Conservation (phyloP, 768 basidiomycete genomes). For the Tylopilus sp. region DNA sequence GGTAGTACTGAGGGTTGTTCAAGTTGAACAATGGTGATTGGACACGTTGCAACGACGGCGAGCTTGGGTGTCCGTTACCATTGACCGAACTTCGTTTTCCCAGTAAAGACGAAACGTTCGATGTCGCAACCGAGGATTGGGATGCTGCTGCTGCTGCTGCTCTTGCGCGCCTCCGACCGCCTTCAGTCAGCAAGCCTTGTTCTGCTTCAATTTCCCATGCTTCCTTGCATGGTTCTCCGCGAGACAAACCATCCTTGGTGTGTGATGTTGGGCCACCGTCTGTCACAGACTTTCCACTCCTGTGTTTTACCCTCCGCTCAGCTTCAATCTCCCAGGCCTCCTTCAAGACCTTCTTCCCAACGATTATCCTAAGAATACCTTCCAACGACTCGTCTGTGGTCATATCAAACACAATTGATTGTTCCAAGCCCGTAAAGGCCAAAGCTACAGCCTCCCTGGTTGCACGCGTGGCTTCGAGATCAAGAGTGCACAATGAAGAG, state of each 20-base stretch:
- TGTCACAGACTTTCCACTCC: conserved; percentile 32
- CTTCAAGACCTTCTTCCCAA: conserved; percentile 68
- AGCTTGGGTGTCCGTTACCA: conserved; percentile 26
- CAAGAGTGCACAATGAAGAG: conserved; percentile 51
- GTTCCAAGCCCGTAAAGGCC: conserved; percentile 46
- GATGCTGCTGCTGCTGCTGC: conserved; percentile 42
- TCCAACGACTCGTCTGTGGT: conserved; percentile 51
- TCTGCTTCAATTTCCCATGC: conserved; percentile 81
- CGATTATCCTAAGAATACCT: conserved; percentile 52
- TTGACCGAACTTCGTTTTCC: conserved; percentile 14
- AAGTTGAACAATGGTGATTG: conserved; percentile 33
- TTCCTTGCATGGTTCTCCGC: conserved; percentile 51
- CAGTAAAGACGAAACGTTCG: conserved; percentile 4
- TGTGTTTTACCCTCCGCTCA: conserved; percentile 50
- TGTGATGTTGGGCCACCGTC: conserved; percentile 7
- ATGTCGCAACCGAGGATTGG: conserved; percentile 22
- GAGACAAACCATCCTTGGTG: neutral
- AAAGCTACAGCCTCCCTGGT: conserved; percentile 43
- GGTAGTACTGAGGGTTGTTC: conserved; percentile 58
- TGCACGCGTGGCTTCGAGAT: conserved; percentile 64
- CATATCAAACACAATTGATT: conserved; percentile 52
- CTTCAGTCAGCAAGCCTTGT: conserved; percentile 71
- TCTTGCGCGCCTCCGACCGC: conserved; percentile 61
- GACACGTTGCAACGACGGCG: conserved; percentile 21
- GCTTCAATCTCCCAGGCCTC: conserved; percentile 81